Percentiles rank a stretch among this genome's conserved stretches.
phyloP scores from a whole-genome alignment of 805 yeast genomes.

The Barnettozyma populi region DNA sequence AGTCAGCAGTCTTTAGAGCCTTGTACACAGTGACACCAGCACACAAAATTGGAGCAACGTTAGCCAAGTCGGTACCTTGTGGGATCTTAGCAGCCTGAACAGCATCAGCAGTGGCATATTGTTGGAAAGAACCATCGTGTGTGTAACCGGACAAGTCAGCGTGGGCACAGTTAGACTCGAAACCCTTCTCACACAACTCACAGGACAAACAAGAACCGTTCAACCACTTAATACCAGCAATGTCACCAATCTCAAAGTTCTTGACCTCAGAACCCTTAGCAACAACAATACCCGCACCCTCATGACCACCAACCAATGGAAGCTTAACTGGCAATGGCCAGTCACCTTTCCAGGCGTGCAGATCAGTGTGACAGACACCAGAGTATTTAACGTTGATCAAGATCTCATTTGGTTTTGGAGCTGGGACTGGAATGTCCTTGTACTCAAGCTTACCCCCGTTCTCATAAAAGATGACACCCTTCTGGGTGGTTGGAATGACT shows the following conservation, averaged over 20 bases:
- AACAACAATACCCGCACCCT: constrained; percentile 84
- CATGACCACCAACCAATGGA: constrained; percentile 85
- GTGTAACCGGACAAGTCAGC: constrained; percentile 83
- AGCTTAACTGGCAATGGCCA: constrained; percentile 77
- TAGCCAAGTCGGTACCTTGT: constrained; percentile 66
- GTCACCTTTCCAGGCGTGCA: constrained; percentile 93
- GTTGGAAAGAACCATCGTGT: constrained; percentile 88
- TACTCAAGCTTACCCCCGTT: constrained; percentile 58
- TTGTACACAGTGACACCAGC: constrained; percentile 92
- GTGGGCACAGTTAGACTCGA: constrained; percentile 65
- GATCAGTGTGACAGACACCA: constrained; percentile 92
- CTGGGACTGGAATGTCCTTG: constrained; percentile 76
- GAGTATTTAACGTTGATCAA: constrained; percentile 79
- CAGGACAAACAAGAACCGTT: constrained; percentile 73
- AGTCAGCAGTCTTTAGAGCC: constrained; percentile 75
- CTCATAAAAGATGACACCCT: constrained; percentile 64
- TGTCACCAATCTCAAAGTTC: constrained; percentile 73
- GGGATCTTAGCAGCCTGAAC: constrained; percentile 82
- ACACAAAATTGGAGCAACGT: constrained; percentile 77
- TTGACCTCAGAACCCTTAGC: constrained; percentile 65
- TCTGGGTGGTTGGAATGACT: constrained; percentile 58
- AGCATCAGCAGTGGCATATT: constrained; percentile 85
- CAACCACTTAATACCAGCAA: constrained; percentile 82
- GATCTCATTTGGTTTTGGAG: constrained; percentile 71
- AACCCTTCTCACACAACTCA: constrained; percentile 63